Conservation (phyloP, 495 filamentous ascomycete genomes). For the Daldinia bambusicola region DNA sequence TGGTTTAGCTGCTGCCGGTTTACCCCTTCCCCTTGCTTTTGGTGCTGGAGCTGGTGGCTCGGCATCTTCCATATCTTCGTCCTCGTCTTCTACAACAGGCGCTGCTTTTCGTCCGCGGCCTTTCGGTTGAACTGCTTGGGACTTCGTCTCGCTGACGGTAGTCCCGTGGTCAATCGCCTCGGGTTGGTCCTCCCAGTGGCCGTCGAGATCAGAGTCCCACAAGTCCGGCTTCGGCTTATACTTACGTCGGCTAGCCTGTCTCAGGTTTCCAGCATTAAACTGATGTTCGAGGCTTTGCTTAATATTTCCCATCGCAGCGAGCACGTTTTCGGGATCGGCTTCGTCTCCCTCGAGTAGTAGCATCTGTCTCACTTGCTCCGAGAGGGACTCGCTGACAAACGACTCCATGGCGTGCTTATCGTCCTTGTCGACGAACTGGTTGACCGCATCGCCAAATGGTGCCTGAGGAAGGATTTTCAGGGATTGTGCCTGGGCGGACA, state of each 20-base stretch:
- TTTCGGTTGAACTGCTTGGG: constrained; percentile 45
- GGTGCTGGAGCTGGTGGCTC: constrained; percentile 29
- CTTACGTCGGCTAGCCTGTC: constrained; percentile 62
- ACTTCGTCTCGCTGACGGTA: constrained; percentile 56
- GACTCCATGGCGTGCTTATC: constrained; percentile 92
- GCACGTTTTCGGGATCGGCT: constrained; percentile 66
- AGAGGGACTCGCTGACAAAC: constrained; percentile 84
- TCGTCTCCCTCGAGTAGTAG: constrained; percentile 75
- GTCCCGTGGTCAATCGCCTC: constrained; percentile 68
- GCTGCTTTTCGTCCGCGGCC: constrained; percentile 45
- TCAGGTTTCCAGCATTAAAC: constrained; percentile 74
- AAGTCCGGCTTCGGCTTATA: constrained; percentile 78
- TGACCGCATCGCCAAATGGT: constrained; percentile 91
- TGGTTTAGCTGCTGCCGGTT: constrained; percentile 59
- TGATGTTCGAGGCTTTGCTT: constrained; percentile 75
- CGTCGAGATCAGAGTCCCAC: constrained; percentile 90
- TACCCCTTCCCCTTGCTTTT: constrained; percentile 49
- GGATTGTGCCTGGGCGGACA: constrained; percentile 75
- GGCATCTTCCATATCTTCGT: constrained; percentile 53
- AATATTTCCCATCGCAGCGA: constrained; percentile 72
- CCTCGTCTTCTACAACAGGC: constrained; percentile 50
- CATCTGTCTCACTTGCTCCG: constrained; percentile 79
- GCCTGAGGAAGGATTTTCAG: constrained; percentile 91
- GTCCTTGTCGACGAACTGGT: constrained; percentile 93
- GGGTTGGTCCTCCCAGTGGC: constrained; percentile 83